Evolutionary conservation across 2,329 filamentous ascomycete genomes (phyloP), one percentile per base, ranked within the genome.

Genomic region (Cercospora zeina): DNA sequence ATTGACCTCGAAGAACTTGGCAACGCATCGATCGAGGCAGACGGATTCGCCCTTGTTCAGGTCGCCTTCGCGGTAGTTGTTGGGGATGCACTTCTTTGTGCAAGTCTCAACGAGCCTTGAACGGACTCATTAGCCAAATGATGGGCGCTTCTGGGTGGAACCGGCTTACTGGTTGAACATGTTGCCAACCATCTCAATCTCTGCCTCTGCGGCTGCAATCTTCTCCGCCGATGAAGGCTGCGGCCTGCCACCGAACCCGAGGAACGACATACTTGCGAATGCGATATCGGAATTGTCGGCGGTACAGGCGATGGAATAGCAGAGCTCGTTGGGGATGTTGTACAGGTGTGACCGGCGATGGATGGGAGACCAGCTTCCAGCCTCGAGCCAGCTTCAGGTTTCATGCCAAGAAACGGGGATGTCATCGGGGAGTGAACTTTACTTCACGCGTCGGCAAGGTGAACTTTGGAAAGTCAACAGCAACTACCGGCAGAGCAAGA

Each of bases 31-130:
- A 81, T 99, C 95, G 71, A 99, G 87, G 82, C 96, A 99, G 72
- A 99, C 95, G 70, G 89, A 92, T 81, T 99, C 95, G 83, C 93
- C 96, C 83, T 99, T 99, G 86, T 97, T 96, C 74, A 99, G 87
- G 72, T 99, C 93, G 77, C 86, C 87, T 82, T 99, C 95, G 77
- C 92, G 91, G 86, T 97, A 99, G 73, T 93, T 87, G 74, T 82
- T 83, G 66, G 93, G 93, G 71, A 99, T 86, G 81, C 95, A 99
- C 83, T 99, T 99, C 77, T 89, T 87, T 70, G 90, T 87, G 86
- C 95, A 99, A 66, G 91, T 90, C 78, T 91, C 87, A 73, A 91
- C 88, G 67, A 97, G 85, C 70, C 73, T 76, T 56, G 19, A 2
- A 27, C 24, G 14, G 31, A 10, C n/a, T 1, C 2, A 31, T 58